Evolutionary conservation across 225 moss, liverwort and hornwort species (phyloP).

Genomic region (Sphagnum tenellum): DNA sequence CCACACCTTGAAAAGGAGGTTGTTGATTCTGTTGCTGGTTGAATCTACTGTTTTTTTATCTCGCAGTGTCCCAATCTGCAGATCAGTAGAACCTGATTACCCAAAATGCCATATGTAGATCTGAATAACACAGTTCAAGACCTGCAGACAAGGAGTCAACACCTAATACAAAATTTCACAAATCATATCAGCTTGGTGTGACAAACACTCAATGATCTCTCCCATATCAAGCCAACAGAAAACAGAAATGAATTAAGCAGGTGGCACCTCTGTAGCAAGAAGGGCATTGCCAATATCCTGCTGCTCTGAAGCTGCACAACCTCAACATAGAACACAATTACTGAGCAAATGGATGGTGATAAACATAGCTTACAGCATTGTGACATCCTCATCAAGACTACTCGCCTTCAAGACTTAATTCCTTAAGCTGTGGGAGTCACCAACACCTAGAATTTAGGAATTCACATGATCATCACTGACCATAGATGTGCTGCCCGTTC

Average conservation of each 20-base stretch:
- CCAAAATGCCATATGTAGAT: too few relatives aligned
- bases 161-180: too few relatives aligned
- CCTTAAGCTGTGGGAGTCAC: background rate
- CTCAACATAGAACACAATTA: too few relatives aligned
- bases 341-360: too few relatives aligned
- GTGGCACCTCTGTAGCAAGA: slow-evolving; percentile 56
- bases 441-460: slow-evolving; percentile 1
- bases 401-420: background rate
- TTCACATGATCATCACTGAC: slow-evolving; percentile 23
- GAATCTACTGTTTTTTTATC: slow-evolving; percentile 54
- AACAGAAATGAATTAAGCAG: background rate
- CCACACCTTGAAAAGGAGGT: slow-evolving; percentile 60
- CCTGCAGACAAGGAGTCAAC: too few relatives aligned
- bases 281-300: slow-evolving; percentile 67
- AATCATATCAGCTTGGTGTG: too few relatives aligned
- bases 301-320: slow-evolving; percentile 46
- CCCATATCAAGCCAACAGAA: background rate
- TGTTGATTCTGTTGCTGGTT: slow-evolving; percentile 60
- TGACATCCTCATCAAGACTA: too few relatives aligned
- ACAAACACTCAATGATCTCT: background rate
- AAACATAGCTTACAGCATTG: too few relatives aligned
- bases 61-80: slow-evolving; percentile 67
- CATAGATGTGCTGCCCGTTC: slow-evolving; percentile 57
- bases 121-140: too few relatives aligned
- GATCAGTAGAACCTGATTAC: too few relatives aligned